phyloP scores from a whole-genome alignment of 1,139 yeast species.

The Yamadazyma siamensis region DNA sequence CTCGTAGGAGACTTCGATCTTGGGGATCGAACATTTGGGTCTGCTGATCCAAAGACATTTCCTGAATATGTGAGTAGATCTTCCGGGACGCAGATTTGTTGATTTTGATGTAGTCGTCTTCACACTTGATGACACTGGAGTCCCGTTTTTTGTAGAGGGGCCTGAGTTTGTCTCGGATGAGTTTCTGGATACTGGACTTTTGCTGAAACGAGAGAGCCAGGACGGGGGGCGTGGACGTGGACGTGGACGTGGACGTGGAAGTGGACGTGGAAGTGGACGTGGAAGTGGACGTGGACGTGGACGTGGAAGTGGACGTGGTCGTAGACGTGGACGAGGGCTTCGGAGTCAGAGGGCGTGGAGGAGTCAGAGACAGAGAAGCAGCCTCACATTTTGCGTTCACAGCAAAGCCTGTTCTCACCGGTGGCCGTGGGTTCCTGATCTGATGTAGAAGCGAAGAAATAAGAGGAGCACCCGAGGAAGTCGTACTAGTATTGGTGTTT shows the following conservation, averaged over 20 bases:
- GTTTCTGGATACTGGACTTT: conserved; percentile 48
- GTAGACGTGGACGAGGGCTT: conserved; percentile 1
- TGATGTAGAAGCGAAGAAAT: too few species aligned
- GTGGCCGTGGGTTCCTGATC: too few species aligned
- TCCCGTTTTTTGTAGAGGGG: conserved; percentile 41
- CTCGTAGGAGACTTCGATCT: too few species aligned
- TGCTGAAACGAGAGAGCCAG: conserved; percentile 33
- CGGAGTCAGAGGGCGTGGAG: not conserved
- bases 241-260: conserved; percentile 2
- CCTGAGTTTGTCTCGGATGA: conserved; percentile 49
- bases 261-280: not conserved
- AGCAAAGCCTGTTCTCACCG: too few species aligned
- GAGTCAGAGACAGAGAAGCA: too few species aligned
- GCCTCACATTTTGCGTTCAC: too few species aligned
- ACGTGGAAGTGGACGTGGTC: not conserved
- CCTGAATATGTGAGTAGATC: conserved; percentile 36
- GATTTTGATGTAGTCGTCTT: conserved; percentile 32
- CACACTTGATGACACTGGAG: conserved; percentile 15
- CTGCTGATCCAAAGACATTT: too few species aligned
- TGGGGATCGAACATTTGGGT: too few species aligned
- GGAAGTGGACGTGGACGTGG: conserved; percentile 1
- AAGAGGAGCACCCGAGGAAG: too few species aligned
- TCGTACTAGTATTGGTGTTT: too few species aligned
- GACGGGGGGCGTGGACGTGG: not conserved
- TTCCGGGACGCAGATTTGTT: conserved; percentile 41